Base-by-base conservation (phyloP, 768 basidiomycete species). In the Pulveroboletus ravenelii region DNA sequence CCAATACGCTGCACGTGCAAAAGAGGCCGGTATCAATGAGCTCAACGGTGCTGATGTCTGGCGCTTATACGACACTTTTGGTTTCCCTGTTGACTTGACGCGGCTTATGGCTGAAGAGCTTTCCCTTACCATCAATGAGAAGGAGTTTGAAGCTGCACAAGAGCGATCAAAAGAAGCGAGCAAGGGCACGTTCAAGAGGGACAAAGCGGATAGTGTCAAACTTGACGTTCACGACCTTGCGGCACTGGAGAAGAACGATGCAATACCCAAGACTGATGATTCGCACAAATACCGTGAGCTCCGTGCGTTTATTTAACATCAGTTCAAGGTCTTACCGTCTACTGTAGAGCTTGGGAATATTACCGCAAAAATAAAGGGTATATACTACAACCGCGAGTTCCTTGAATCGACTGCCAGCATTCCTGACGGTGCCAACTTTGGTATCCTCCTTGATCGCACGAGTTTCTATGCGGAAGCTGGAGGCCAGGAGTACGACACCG, bases 391-490 rank as follows among this genome's bases (percentile, higher is more conserved):
- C 60, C 90, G 87, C 64, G 65, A 78, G 8, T 96, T 98, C 72
- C 56, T 82, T 32, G 60, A 68, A 10, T 85, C 89, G 1, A 90
- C 93, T 5, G 64, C 72, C 31, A 72, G 72, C 36, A 78, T 95
- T 40, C 80, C 88, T 0, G 72, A 78, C n/a, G 81, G 76, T 52
- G 67, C 79, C 5, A 68, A 76, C 7, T 91, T 99, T 65, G 96
- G 96, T 38, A 62, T 99, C 43, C 66, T 99, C 27, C 84, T 99
- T 44, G 90, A 98, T 72, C 79, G 79, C 40, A 97, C 96, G 4
- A 92, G 87, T 71, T 97, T 98, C 70, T 99, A 99, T 56, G 94
- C 96, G 7, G 96, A 99, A 71, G 79, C 92, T 34, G 96, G 96
- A 61, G 96, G 96, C 25, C 96, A 99, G 65, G 95, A 98, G 70